phyloP scores from a whole-genome alignment of 2,329 filamentous ascomycete species.

The Aspergillus candidus region DNA sequence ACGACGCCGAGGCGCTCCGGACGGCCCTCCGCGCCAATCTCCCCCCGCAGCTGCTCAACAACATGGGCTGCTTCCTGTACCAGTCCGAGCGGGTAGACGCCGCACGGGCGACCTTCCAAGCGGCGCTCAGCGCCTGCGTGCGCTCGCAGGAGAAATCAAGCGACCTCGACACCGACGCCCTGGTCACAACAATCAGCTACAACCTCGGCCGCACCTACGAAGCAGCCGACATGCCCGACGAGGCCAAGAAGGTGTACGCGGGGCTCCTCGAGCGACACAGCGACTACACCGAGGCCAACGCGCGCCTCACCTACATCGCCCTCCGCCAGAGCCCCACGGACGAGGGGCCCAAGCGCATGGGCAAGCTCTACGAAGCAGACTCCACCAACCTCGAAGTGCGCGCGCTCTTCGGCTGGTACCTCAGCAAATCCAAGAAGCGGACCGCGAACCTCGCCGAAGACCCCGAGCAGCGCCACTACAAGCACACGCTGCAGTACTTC shows the following conservation, averaged over 20 bases:
- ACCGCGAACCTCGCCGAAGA: slow-evolving; percentile 78
- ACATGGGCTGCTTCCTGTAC: slow-evolving; percentile 93
- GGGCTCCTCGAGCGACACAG: slow-evolving; percentile 75
- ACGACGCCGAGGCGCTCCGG: slow-evolving; percentile 54
- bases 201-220: slow-evolving; percentile 94
- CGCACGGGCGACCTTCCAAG: slow-evolving; percentile 83
- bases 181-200: slow-evolving; percentile 94
- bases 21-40: slow-evolving; percentile 67
- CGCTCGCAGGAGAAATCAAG: slow-evolving; percentile 70
- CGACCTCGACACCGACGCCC: slow-evolving; percentile 75
- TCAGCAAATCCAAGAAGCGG: slow-evolving; percentile 81
- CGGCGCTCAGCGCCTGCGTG: slow-evolving; percentile 82
- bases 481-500: slow-evolving; percentile 86
- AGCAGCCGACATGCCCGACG: slow-evolving; percentile 69
- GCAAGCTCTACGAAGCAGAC: slow-evolving; percentile 78
- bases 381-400: slow-evolving; percentile 84
- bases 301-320: slow-evolving; percentile 83
- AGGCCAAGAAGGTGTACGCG: slow-evolving; percentile 84
- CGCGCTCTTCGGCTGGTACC: slow-evolving; percentile 89
- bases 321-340: slow-evolving; percentile 74
- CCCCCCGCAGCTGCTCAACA: slow-evolving; percentile 88
- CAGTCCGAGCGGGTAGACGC: slow-evolving; percentile 74
- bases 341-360: slow-evolving; percentile 78
- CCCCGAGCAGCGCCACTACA: slow-evolving; percentile 87
- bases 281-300: slow-evolving; percentile 88